Evolutionary conservation across 176 grass and related monocot species (phyloP).

Genomic region (Lolium perenne): DNA sequence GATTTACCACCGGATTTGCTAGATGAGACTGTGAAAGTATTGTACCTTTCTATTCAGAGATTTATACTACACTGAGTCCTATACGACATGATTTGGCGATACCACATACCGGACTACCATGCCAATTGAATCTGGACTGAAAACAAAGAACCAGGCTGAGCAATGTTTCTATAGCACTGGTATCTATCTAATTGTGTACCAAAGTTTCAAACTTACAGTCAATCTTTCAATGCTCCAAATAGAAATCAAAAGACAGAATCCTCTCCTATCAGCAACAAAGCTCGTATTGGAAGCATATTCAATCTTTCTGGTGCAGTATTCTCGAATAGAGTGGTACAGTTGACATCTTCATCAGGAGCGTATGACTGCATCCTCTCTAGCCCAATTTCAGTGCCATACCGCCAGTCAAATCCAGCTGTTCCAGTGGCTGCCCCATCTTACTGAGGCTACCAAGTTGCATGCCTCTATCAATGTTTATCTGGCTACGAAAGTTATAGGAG

Average conservation of each 20-base stretch:
- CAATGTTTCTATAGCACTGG: background rate
- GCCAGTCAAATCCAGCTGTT: background rate
- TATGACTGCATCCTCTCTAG: no score
- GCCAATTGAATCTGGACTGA: background rate
- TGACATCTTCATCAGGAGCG: background rate
- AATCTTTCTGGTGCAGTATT: background rate
- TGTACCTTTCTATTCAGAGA: no score
- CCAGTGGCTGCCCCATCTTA: background rate
- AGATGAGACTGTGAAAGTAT: no score
- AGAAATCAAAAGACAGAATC: background rate
- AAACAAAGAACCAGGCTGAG: background rate
- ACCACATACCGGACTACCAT: background rate
- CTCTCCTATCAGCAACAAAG: background rate
- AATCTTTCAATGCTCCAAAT: no score
- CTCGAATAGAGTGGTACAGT: no score
- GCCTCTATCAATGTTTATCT: background rate
- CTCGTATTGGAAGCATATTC: background rate
- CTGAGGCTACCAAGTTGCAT: background rate
- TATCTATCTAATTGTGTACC: background rate
- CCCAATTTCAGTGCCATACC: background rate
- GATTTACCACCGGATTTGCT: background rate
- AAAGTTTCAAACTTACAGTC: background rate
- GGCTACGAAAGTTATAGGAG: background rate
- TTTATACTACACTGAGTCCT: no score
- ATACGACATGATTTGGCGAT: background rate